A percentile compares a stretch with the other conserved stretches of the same genome.
Evolutionary conservation across 2,329 filamentous ascomycete species (phyloP).

Genomic region (Tolypocladium tundrense): DNA sequence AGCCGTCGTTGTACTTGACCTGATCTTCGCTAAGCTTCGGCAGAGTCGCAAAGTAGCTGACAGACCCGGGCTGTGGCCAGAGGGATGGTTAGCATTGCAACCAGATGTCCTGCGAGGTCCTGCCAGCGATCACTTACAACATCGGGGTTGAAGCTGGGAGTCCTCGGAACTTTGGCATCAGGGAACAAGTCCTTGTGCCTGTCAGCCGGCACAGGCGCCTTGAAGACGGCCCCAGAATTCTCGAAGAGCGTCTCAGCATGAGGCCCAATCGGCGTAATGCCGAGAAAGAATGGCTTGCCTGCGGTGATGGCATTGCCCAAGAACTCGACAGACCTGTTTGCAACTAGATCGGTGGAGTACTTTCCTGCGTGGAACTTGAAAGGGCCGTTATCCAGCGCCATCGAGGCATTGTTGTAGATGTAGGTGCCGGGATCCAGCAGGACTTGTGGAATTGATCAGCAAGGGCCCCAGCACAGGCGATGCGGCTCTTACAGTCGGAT

Average conservation of each 20-base stretch:
- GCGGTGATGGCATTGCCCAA: slow-evolving; percentile 47
- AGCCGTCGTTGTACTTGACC: slow-evolving; percentile 38
- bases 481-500: slow-evolving; percentile 18
- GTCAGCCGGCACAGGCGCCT: slow-evolving; percentile 44
- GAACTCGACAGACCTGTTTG: slow-evolving; percentile 47
- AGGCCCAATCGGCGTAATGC: slow-evolving; percentile 55
- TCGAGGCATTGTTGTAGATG: slow-evolving; percentile 37
- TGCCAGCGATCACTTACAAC: slow-evolving; percentile 21
- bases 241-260: slow-evolving; percentile 39
- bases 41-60: slow-evolving; percentile 35
- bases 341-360: slow-evolving; percentile 45
- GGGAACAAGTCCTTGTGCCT: slow-evolving; percentile 54
- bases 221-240: slow-evolving; percentile 16
- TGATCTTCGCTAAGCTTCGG: slow-evolving; percentile 27
- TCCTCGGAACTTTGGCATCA: slow-evolving; percentile 49
- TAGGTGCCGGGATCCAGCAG: slow-evolving; percentile 26
- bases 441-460: slow-evolving; percentile 10
- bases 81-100: not conserved
- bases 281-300: slow-evolving; percentile 55
- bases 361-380: slow-evolving; percentile 20
- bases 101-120: not conserved
- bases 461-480: not conserved
- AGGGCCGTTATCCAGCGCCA: slow-evolving; percentile 12
- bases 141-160: slow-evolving; percentile 56
- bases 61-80: slow-evolving; percentile 20